Evolutionary conservation across 805 yeast species (phyloP), one percentile per base, ranked within the genome.

Genomic region (Wickerhamiella sergipiensis): DNA sequence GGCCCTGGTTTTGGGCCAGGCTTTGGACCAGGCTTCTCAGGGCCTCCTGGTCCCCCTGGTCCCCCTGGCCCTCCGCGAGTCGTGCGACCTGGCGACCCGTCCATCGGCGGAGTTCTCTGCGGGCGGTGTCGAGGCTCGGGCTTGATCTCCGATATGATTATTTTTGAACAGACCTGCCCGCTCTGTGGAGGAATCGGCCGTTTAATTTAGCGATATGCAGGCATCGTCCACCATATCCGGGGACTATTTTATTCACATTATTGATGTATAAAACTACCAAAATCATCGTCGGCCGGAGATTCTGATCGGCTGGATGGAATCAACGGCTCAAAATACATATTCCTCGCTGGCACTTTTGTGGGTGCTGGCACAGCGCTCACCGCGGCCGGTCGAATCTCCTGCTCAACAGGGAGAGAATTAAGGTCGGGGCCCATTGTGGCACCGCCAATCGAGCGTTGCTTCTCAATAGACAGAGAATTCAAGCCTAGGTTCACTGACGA

Each of bases 21-120:
- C 33, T 29, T 9, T 29, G 33, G 12, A 3, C 33, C 33, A 3
- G 33, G 33, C 33, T 29, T 9, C 33, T 3, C 15, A 7, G 26
- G 26, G 5, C 26, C 26, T 29, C 33, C 33, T 9, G 33, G 33
- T 7, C 33, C 33, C 9, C 15, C 12, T 29, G 33, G 5, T 46
- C 73, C 52, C 42, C 23, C 47, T 2, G 53, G 23, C 2, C 55
- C 59, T 15, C 61, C 61, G 22, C 55, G 60, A 18, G 66, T 76
- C 10, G 81, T 84, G 1, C 62, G 57, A 17, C 90, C 95, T 0
- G 95, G 95, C 1, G 94, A 85, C 59, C 89, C 92, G 1, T 60
- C 78, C 33, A 64, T 76, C 55, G 95, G 95, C 1, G 95, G 95
- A 1, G 64, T 71, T 0, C 57, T 81, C 2, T 85, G 95, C 67